Base-by-base conservation (phyloP, 2,329 filamentous ascomycete genomes). In the Claviceps arundinis region DNA sequence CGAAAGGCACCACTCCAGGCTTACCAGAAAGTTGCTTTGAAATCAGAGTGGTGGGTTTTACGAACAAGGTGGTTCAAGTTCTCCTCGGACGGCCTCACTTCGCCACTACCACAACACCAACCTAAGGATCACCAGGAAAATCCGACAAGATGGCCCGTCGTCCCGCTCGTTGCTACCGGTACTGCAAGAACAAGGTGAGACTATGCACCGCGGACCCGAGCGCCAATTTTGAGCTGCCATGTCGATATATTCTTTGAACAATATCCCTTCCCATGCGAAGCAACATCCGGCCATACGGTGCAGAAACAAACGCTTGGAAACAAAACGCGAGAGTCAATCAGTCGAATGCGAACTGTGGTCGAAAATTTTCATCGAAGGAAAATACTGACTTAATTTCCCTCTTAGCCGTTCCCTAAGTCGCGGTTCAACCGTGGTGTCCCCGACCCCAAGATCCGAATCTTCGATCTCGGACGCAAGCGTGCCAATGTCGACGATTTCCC, bases 171-270 rank as follows among this genome's bases (percentile, higher is more conserved):
- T 98, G 93, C 81, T 98, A 95, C 84, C 86, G 93, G 72, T 98
- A 98, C 87, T 98, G 93, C 90, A 98, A 98, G 89, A 98, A 97
- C 86, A 96, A 96, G 89, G 89, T 95, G 73, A 77, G 85, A 75
- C 59, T 48, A 44, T 50, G 50, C 50, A 50, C 46, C 53, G 50
- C 53, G 51, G 50, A 54, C 50, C 47, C 55, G 14, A 38, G 44
- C 34, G 34, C 45, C 41, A 7, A 50, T 14, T n/a, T 24, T 17
- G n/a, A 30, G 37, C 48, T 9, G 26, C 30, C n/a, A 34, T 45
- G 14, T 24, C 9, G 19, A 5, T 24, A 9, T 11, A 6, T 44
- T 26, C 24, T 46, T 40, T 38, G 41, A 45, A 50, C 19, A 17
- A 4, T 40, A n/a, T 19, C 22, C 11, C 22, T 5, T 9, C 3